phyloP scores from a whole-genome alignment of 305 asterid species.

The Fraxinus platypoda region DNA sequence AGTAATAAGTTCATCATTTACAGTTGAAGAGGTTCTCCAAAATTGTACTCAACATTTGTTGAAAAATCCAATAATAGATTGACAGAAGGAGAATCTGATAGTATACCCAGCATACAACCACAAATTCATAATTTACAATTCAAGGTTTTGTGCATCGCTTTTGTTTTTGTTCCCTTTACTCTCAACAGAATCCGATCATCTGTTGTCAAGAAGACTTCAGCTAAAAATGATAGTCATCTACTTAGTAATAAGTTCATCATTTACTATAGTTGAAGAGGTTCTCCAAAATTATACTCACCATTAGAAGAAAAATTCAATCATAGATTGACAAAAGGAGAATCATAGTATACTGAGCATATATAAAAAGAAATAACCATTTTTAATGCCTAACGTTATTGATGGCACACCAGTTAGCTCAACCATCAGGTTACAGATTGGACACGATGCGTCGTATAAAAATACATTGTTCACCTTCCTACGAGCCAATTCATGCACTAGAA shows the following conservation, averaged over 20 bases:
- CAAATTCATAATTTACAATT: not conserved
- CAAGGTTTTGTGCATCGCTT: not conserved
- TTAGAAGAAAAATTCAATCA: not conserved
- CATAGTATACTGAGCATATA: not conserved
- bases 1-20: not conserved
- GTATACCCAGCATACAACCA: not conserved
- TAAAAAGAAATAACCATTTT: not conserved
- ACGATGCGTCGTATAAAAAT: not conserved
- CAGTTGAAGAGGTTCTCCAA: not conserved
- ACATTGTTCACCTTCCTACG: not conserved
- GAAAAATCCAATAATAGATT: not conserved
- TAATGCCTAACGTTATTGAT: not conserved
- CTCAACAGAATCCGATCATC: not conserved
- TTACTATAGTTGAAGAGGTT: not conserved
- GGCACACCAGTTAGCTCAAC: not conserved
- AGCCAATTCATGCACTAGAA: not conserved
- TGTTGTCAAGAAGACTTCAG: not conserved
- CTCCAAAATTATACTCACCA: not conserved
- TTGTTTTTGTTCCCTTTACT: not conserved
- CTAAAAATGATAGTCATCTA: not conserved
- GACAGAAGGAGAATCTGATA: not conserved
- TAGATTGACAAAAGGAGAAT: not conserved
- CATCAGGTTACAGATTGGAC: not conserved
- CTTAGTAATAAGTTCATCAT: not conserved
- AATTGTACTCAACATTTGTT: not conserved